Base-by-base conservation (phyloP, 495 filamentous ascomycete genomes). In the Acidomyces sp. region DNA sequence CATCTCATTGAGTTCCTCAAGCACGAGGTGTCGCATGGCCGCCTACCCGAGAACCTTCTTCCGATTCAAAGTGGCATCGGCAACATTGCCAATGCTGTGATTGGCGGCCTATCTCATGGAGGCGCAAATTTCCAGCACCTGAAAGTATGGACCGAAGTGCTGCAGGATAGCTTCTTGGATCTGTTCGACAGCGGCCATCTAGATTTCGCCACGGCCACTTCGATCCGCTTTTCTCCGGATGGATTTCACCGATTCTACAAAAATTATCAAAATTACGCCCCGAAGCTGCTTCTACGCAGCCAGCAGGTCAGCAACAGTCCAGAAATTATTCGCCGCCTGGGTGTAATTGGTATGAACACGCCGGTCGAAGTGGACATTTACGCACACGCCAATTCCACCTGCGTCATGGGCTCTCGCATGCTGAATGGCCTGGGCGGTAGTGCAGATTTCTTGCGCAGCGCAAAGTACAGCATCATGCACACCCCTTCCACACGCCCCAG, bases 391-490 rank as follows among this genome's bases (percentile, higher is more conserved):
- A 93, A 93, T 77, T 77, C 70, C 52, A 92, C 85, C 34, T 85
- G 81, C 60, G 84, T 93, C 20, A 87, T 90, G 77, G 85, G 85
- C 50, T 78, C 71, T 49, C 77, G 85, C 39, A 93, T 93, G 85
- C 70, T 92, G 32, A 92, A 93, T 67, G 85, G 85, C 1, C 77
- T 93, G 19, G 85, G 85, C 27, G 85, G 85, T 0, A 84, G 78
- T 0, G 85, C 85, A 30, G 85, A 93, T 57, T 93, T 93, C 74
- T 67, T 93, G 39, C 75, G 85, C 33, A 77, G 62, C 52, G 60
- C 80, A 46, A 93, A 92, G 62, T 87, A 88, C 69, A 76, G 69
- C 56, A 92, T 93, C 66, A 93, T 93, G 85, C 85, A 93, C 67
- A 90, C 85, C 1, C 85, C 85, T 4, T 76, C 70, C 27, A 77